Evolutionary conservation across 257 asterid species (phyloP), one percentile per base, ranked within the genome.

Genomic region (Scutellaria galericulata): DNA sequence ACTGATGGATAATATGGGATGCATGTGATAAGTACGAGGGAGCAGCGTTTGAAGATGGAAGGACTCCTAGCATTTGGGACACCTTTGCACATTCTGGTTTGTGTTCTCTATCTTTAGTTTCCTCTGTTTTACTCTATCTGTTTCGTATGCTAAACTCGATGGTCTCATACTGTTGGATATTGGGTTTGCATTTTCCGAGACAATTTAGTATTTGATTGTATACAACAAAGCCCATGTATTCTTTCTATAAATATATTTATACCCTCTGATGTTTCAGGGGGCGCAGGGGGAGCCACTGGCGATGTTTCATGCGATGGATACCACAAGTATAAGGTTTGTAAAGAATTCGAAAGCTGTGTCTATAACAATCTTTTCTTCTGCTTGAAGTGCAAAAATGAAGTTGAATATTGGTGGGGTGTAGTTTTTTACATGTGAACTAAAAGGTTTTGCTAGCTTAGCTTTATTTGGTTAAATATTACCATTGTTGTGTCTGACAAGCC

Each of bases 51-150:
- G 84, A 78, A 68, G 87, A 85, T 83, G 90, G 90, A 70, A 83
- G 87, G 54, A 80, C 83, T 64, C 86, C 86, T n/a, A 80, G 86
- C 79, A 63, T 82, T 46, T 80, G 84, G 89, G 87, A 82, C 72
- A 80, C 80, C 63, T 85, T 67, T 45, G 72, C 70, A 67, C 81
- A 74, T 46, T 48, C 80, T 69, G 79, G 83, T 79, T 14, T 20
- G 31, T 66, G 57, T 56, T 12, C 48, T 35, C 13, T 11, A 0
- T 11, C 65, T 12, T 8, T 7, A 4, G 14, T 13, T 66, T 55
- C 53, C 55, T 57, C 15, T n/a, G 11, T 27, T 45, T 56, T 7
- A 15, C 5, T 67, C 14, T 14, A 24, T 24, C 40, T 61, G 12
- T 40, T 55, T 55, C n/a, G 24, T 22, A 20, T 55, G 11, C 55